phyloP scores from a whole-genome alignment of 768 basidiomycete genomes.

The Xerocomellus amylosporus region DNA sequence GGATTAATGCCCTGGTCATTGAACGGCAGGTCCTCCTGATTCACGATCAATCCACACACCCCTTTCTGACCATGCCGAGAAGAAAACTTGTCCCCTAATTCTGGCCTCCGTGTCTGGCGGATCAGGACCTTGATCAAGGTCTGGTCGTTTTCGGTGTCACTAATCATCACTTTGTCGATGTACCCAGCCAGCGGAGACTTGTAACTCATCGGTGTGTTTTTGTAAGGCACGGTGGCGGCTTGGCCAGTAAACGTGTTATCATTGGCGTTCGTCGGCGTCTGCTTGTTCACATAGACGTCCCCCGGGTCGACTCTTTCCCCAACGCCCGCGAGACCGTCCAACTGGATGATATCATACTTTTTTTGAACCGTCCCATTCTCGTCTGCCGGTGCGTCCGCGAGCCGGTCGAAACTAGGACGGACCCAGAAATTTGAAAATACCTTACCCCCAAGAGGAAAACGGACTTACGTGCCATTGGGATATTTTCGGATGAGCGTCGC shows the following conservation, averaged over 20 bases:
- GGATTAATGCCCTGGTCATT: slow-evolving; percentile 96
- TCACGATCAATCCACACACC: slow-evolving; percentile 97
- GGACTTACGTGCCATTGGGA: slow-evolving; percentile 93
- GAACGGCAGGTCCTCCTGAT: slow-evolving; percentile 99
- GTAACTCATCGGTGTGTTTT: slow-evolving; percentile 89
- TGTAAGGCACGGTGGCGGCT: slow-evolving; percentile 81
- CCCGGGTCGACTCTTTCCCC: slow-evolving; percentile 92
- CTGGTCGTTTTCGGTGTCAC: slow-evolving; percentile 95
- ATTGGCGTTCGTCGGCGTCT: slow-evolving; percentile 91
- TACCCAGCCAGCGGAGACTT: slow-evolving; percentile 92
- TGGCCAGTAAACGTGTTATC: slow-evolving; percentile 87
- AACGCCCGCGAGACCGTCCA: slow-evolving; percentile 91
- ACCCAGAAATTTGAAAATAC: slow-evolving; percentile 7
- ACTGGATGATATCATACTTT: slow-evolving; percentile 87
- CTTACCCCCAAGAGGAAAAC: slow-evolving; percentile 10
- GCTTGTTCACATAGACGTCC: slow-evolving; percentile 96
- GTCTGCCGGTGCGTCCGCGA: slow-evolving; percentile 88
- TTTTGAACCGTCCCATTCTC: slow-evolving; percentile 77
- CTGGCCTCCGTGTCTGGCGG: slow-evolving; percentile 93
- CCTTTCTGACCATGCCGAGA: slow-evolving; percentile 98
- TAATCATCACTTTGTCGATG: slow-evolving; percentile 97
- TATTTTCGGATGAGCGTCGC: slow-evolving; percentile 92
- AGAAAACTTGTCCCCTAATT: slow-evolving; percentile 98
- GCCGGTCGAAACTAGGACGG: slow-evolving; percentile 73
- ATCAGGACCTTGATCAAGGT: slow-evolving; percentile 96